These are phyloP conservation scores for Talaromyces sp. DNA, from an alignment of 2,329 filamentous ascomycete species.

Conservation along the genomic window DNA sequence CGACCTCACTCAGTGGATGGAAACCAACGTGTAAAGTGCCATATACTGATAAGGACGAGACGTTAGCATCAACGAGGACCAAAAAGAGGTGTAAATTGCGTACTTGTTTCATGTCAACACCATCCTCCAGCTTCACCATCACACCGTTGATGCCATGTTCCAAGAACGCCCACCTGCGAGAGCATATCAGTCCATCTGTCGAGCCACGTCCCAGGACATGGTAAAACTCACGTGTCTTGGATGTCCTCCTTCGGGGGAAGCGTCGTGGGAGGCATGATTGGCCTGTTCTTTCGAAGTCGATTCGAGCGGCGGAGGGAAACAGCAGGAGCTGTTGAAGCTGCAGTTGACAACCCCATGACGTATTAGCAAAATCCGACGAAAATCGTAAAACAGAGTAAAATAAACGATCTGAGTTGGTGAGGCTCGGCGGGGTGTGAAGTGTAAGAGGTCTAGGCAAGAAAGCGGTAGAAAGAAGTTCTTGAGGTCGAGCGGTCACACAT, in stretches of 20 bases:
- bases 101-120: constrained; percentile 87
- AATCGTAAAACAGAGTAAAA: neutral
- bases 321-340: constrained; percentile 8
- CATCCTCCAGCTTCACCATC: constrained; percentile 86
- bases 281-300: constrained; percentile 4
- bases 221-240: constrained; percentile 53
- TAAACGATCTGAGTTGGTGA: neutral
- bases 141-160: constrained; percentile 85
- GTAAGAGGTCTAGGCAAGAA: neutral
- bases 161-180: constrained; percentile 76
- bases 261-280: constrained; percentile 32
- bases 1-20: neutral
- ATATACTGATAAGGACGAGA: constrained; percentile 61
- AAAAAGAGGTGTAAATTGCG: constrained; percentile 22
- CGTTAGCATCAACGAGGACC: constrained; percentile 11
- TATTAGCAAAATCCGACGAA: neutral
- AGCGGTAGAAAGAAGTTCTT: neutral
- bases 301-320: constrained; percentile 11
- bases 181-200: constrained; percentile 8
- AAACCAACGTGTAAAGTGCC: constrained; percentile 80
- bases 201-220: neutral
- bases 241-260: constrained; percentile 55
- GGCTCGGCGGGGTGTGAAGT: neutral
- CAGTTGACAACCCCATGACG: constrained; percentile 9
- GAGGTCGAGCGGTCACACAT: neutral